These are phyloP conservation scores for Pugionium dolabratum DNA, from an alignment of 345 rosid species.

Conservation along the genomic window DNA sequence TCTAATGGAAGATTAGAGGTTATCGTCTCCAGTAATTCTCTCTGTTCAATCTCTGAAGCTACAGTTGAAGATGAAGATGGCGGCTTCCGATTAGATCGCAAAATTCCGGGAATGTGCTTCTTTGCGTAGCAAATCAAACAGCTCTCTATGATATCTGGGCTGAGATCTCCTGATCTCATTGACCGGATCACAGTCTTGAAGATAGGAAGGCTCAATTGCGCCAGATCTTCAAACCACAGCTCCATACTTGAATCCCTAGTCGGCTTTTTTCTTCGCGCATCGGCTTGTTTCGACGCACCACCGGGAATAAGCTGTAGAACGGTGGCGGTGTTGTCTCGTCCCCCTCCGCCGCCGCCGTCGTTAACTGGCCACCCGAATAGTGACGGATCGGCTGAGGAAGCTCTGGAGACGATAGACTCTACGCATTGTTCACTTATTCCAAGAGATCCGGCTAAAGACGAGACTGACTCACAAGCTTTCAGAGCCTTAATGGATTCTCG, in stretches of 20 bases:
- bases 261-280: slow-evolving; percentile 61
- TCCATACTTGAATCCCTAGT: slow-evolving; percentile 45
- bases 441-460: slow-evolving; percentile 53
- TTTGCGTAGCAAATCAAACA: slow-evolving; percentile 79
- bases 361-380: slow-evolving; percentile 94
- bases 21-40: slow-evolving; percentile 70
- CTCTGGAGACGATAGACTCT: slow-evolving; percentile 60
- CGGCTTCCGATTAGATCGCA: slow-evolving; percentile 65
- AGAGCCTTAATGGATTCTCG: slow-evolving; percentile 74
- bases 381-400: slow-evolving; percentile 68
- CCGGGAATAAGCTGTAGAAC: slow-evolving; percentile 19
- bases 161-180: slow-evolving; percentile 60
- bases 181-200: slow-evolving; percentile 61
- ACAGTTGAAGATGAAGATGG: slow-evolving; percentile 44
- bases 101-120: slow-evolving; percentile 76
- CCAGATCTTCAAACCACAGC: slow-evolving; percentile 77
- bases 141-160: slow-evolving; percentile 67
- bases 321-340: neutral
- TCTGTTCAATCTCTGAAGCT: slow-evolving; percentile 71
- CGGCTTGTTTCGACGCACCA: slow-evolving; percentile 40
- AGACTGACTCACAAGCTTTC: slow-evolving; percentile 71
- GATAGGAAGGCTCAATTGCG: slow-evolving; percentile 53
- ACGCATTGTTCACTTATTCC: slow-evolving; percentile 68
- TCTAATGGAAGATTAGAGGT: slow-evolving; percentile 62
- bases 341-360: slow-evolving; percentile 43